phyloP scores from a whole-genome alignment of 331 rosid genomes.

The Acacia pycnantha region DNA sequence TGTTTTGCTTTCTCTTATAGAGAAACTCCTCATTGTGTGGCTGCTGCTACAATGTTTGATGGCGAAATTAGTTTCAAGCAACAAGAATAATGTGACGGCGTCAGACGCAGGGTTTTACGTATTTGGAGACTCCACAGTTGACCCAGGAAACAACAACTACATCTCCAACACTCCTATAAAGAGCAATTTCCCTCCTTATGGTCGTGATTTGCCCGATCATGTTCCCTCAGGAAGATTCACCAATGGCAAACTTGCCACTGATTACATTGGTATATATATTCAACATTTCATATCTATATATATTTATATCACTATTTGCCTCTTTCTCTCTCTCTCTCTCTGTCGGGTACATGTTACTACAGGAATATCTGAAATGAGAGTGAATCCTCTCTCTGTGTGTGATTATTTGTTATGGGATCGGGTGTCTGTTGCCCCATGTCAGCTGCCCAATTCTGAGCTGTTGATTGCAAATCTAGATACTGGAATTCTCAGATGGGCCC shows the following conservation, averaged over 20 bases:
- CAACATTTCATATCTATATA: background rate
- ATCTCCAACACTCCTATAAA: constrained; percentile 34
- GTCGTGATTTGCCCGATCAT: constrained; percentile 45
- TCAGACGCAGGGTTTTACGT: constrained; percentile 55
- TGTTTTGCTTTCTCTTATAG: background rate
- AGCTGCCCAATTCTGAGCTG: too few relatives aligned
- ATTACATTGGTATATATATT: constrained; percentile 35
- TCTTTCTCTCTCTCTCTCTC: background rate
- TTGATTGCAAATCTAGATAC: too few relatives aligned
- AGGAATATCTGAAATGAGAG: too few relatives aligned
- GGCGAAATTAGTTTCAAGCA: constrained; percentile 11
- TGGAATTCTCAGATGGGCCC: too few relatives aligned
- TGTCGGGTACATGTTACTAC: background rate
- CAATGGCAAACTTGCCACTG: constrained; percentile 43
- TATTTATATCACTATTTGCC: background rate
- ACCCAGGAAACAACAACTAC: constrained; percentile 70
- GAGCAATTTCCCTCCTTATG: constrained; percentile 66
- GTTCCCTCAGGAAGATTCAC: constrained; percentile 66
- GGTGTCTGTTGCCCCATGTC: too few relatives aligned
- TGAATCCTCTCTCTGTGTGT: too few relatives aligned
- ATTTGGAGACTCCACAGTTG: constrained; percentile 81
- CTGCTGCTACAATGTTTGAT: background rate
- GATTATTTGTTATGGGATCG: too few relatives aligned
- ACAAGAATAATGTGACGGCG: background rate
- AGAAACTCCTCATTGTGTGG: background rate